Conservation (phyloP, 805 yeast genomes). For the Maudiozyma saulgeensis region DNA sequence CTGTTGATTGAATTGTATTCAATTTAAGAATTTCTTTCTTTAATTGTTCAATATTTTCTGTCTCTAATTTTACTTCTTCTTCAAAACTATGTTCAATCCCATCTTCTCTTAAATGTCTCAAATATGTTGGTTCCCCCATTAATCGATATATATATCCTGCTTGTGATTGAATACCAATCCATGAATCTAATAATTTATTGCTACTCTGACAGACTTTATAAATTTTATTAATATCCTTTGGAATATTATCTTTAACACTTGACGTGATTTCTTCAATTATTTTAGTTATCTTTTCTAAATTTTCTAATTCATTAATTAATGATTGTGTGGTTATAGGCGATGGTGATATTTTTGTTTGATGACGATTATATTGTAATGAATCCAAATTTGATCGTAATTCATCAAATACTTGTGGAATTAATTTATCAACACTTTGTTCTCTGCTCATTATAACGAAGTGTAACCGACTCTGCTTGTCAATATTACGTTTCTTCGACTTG, state of each 20-base stretch:
- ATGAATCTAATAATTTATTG: slow-evolving; percentile 43
- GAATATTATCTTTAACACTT: slow-evolving; percentile 13
- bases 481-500: too few relatives aligned
- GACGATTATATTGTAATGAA: background rate
- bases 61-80: slow-evolving; percentile 8
- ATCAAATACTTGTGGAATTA: slow-evolving; percentile 27
- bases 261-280: slow-evolving; percentile 20
- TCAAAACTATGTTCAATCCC: slow-evolving; percentile 22
- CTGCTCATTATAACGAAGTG: too few relatives aligned
- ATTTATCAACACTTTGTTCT: slow-evolving; percentile 10
- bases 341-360: background rate
- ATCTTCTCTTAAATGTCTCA: slow-evolving; percentile 28
- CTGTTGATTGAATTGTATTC: background rate
- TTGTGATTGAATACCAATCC: slow-evolving; percentile 56
- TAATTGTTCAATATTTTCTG: slow-evolving; percentile 13
- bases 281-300: slow-evolving; percentile 23
- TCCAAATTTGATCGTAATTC: slow-evolving; percentile 23
- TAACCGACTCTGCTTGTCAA: too few relatives aligned
- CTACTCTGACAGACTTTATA: slow-evolving; percentile 39
- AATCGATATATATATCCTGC: slow-evolving; percentile 45
- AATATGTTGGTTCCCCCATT: slow-evolving; percentile 33
- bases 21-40: slow-evolving; percentile 1
- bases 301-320: slow-evolving; percentile 23
- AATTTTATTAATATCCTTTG: slow-evolving; percentile 26
- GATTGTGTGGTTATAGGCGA: slow-evolving; percentile 22